Evolutionary conservation across 495 filamentous ascomycete species (phyloP).

Genomic region (Penicillium subrubescens): DNA sequence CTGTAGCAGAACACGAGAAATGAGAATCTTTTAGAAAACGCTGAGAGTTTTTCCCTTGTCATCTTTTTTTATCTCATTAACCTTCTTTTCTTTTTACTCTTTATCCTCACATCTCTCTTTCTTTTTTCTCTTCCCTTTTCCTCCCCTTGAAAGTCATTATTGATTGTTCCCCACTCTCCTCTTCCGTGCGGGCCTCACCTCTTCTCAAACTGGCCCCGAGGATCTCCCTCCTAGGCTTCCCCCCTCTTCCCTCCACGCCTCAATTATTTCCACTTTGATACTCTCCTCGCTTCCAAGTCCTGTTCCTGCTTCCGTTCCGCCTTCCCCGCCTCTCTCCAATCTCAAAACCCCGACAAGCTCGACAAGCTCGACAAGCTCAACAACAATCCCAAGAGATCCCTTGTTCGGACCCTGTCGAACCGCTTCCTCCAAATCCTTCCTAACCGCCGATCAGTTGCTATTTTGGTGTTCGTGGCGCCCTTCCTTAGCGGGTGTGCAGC

Average conservation of each 20-base stretch:
- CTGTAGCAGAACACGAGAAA: neutral
- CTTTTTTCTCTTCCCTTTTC: neutral
- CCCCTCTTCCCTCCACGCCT: constrained; percentile 10
- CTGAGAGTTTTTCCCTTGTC: neutral
- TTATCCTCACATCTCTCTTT: neutral
- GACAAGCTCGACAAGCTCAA: too few species aligned
- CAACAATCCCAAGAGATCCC: constrained; percentile 10
- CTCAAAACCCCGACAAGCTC: too few species aligned
- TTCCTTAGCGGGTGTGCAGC: constrained; percentile 11
- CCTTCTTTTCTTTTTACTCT: neutral
- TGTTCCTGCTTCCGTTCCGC: constrained; percentile 1
- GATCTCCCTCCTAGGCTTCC: neutral
- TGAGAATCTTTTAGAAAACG: too few species aligned
- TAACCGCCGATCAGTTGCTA: constrained; percentile 27
- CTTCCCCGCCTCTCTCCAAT: constrained; percentile 5
- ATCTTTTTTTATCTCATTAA: neutral
- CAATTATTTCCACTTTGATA: constrained; percentile 15
- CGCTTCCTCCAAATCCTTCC: constrained; percentile 11
- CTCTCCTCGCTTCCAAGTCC: constrained; percentile 17
- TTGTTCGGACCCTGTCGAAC: constrained; percentile 13
- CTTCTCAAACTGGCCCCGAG: neutral
- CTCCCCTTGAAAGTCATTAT: neutral
- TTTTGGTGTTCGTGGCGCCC: constrained; percentile 20
- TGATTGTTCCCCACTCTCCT: neutral
- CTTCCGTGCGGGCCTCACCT: neutral